Conservation (phyloP, 2,329 filamentous ascomycete species). For the Penicillium digitatum region DNA sequence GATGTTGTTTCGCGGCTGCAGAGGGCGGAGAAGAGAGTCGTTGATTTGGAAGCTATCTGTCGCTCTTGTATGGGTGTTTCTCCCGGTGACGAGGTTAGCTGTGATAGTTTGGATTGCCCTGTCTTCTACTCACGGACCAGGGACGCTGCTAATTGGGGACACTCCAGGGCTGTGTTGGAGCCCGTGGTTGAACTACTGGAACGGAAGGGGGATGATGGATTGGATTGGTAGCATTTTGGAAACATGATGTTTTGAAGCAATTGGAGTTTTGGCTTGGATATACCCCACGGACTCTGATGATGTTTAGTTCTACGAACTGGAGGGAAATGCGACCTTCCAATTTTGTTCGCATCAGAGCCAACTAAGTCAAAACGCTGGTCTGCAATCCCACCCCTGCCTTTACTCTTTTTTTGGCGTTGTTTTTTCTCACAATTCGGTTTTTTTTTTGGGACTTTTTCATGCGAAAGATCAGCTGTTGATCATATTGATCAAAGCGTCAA, state of each 20-base stretch:
- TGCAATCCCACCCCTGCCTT: background rate
- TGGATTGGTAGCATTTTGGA: constrained; percentile 36
- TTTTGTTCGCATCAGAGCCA: background rate
- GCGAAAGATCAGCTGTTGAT: background rate
- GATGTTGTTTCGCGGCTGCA: constrained; percentile 60
- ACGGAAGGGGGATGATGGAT: constrained; percentile 28
- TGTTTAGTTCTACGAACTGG: background rate
- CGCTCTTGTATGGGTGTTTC: constrained; percentile 72
- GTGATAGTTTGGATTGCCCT: constrained; percentile 87
- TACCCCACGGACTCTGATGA: background rate
- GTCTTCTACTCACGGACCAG: constrained; percentile 67
- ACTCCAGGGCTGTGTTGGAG: constrained; percentile 35
- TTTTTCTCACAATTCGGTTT: background rate
- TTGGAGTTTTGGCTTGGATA: constrained; percentile 6
- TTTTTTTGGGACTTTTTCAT: background rate
- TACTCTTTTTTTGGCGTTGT: background rate
- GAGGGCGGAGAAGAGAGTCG: constrained; percentile 59
- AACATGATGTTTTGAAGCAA: background rate
- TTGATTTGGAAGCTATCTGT: constrained; percentile 68
- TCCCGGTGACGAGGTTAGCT: constrained; percentile 72
- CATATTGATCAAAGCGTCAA: constrained; percentile 23
- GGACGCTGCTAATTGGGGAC: constrained; percentile 35
- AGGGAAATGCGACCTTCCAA: background rate
- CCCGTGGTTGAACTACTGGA: constrained; percentile 39
- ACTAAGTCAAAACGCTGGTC: background rate